Conservation (phyloP, 73 alveolate species). For the Breviolum minutum region DNA sequence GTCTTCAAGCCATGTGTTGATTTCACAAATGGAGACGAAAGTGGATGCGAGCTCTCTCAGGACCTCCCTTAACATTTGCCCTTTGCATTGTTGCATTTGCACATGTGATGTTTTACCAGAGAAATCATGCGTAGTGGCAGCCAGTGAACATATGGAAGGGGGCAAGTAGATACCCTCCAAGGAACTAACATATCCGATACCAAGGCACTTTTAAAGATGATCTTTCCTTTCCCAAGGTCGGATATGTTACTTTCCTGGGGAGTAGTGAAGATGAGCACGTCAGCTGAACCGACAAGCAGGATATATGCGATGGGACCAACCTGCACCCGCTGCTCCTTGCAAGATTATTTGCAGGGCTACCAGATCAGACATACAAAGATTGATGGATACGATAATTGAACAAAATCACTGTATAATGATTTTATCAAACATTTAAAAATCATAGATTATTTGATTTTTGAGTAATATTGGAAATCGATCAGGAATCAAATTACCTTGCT, state of each 20-base stretch:
- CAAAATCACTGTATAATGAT: background rate
- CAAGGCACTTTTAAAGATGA: no score
- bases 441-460: no score
- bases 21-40: slow-evolving; percentile 60
- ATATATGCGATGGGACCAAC: slow-evolving; percentile 77
- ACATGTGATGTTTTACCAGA: background rate
- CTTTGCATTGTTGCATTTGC: no score
- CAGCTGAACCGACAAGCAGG: background rate
- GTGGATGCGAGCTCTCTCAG: slow-evolving; percentile 90
- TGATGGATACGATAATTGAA: background rate
- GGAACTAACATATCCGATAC: no score
- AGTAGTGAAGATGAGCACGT: background rate
- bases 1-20: slow-evolving; percentile 87
- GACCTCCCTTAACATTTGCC: background rate
- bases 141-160: background rate
- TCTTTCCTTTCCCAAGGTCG: no score
- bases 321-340: slow-evolving; percentile 68
- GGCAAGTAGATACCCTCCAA: background rate
- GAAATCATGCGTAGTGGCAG: background rate
- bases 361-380: background rate
- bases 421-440: no score
- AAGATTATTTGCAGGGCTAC: slow-evolving; percentile 36
- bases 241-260: background rate
- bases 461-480: no score
- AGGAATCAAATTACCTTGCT: no score